These are phyloP conservation scores for Begonia peltatifolia DNA, from an alignment of 306 rosid species.

Conservation along the genomic window DNA sequence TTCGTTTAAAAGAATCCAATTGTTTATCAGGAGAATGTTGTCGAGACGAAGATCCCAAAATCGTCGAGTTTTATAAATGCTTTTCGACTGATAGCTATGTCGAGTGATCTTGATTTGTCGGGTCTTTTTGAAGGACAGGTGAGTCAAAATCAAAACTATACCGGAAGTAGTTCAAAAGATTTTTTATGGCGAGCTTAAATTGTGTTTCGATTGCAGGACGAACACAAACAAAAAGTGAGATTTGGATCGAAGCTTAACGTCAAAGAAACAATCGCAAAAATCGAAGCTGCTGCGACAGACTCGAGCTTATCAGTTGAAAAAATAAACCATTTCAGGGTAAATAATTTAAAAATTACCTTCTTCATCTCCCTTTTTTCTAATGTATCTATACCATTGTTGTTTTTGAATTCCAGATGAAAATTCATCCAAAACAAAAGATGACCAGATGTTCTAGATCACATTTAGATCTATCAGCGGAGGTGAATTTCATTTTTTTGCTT, in stretches of 20 bases:
- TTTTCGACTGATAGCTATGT: slow-evolving; percentile 70
- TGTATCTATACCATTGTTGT: background rate
- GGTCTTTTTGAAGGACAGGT: slow-evolving; percentile 75
- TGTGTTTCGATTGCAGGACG: slow-evolving; percentile 27
- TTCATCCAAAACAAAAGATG: slow-evolving; percentile 36
- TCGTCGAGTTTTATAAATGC: slow-evolving; percentile 78
- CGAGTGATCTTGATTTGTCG: slow-evolving; percentile 69
- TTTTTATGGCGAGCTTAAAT: background rate
- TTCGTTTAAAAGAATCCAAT: background rate
- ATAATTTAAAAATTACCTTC: background rate
- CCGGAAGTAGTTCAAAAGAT: background rate
- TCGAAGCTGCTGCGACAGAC: slow-evolving; percentile 69
- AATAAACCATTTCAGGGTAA: slow-evolving; percentile 40
- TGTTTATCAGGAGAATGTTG: slow-evolving; percentile 28
- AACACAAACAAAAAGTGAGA: slow-evolving; percentile 28
- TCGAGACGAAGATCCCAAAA: slow-evolving; percentile 23
- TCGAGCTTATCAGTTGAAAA: slow-evolving; percentile 39
- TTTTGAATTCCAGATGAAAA: slow-evolving; percentile 34
- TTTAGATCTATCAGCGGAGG: slow-evolving; percentile 59
- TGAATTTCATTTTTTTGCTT: slow-evolving; percentile 6
- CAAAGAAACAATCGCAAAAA: slow-evolving; percentile 52
- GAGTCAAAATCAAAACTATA: slow-evolving; percentile 13
- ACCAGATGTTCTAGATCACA: slow-evolving; percentile 50
- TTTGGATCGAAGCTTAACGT: slow-evolving; percentile 51
- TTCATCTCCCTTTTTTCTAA: slow-evolving; percentile 3